Base-by-base conservation (phyloP, 1,139 yeast genomes). In the Nematodospora anomalae region DNA sequence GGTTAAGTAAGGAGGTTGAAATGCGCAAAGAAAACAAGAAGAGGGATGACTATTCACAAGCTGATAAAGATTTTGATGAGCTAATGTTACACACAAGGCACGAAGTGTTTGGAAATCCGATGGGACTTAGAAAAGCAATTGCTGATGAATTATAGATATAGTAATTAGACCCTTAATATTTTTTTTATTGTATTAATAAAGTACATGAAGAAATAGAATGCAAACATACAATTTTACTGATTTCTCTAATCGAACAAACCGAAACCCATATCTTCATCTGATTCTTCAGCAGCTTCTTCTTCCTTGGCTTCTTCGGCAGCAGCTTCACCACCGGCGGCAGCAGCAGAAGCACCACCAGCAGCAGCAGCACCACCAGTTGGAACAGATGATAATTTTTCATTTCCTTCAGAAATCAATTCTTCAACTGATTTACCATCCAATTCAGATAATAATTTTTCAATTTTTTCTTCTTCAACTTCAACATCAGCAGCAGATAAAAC, bases 351-450 rank as follows among this genome's bases (percentile, higher is more conserved):
- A 62, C 76, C 76, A 58, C 78, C 76, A 61, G 86, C 76, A 57
- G 87, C 79, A 65, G 90, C 90, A 64, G 96, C 90, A 76, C 92
- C 97, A 72, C 96, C 98, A 67, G 96, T 65, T 74, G 98, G 97
- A 55, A 90, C 96, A 52, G 97, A 79, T 57, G 97, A 90, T 67
- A 92, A 85, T 80, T 92, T 92, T 72, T 81, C 74, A 71, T 86
- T 75, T 79, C 98, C 98, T 74, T 82, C 95, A 63, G 97, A 92
- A 58, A 92, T 83, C 75, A 92, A 83, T 74, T 89, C 96, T 55
- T 78, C 82, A 65, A 85, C 79, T 65, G 79, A 72, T 85, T 92
- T 92, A 74, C 97, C 98, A 73, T 87, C 90, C 61, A 92, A 82
- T 68, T 94, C 95, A 56, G 87, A 71, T 64, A 92, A 76, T 69